phyloP scores from a whole-genome alignment of 1,284 basidiomycete species.

The Ustilago shanxiensis region DNA sequence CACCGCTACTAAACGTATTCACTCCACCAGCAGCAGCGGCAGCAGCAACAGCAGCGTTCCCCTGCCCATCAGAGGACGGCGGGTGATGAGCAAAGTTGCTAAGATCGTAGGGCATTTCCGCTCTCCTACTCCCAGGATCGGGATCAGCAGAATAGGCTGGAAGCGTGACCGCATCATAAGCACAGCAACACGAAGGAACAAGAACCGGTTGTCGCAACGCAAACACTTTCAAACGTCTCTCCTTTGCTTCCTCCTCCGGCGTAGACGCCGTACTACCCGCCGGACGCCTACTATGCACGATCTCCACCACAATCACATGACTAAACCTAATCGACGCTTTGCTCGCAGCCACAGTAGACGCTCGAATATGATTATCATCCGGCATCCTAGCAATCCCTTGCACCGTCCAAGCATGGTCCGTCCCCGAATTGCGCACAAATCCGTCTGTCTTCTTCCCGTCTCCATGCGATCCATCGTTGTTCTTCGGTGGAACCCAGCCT shows the following conservation, averaged over 20 bases:
- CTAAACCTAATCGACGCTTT: slow-evolving; percentile 63
- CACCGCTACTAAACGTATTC: neutral
- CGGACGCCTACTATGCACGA: slow-evolving; percentile 62
- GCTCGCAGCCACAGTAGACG: slow-evolving; percentile 61
- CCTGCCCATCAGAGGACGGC: slow-evolving; percentile 8
- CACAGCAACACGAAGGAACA: slow-evolving; percentile 67
- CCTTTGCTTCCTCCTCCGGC: slow-evolving; percentile 43
- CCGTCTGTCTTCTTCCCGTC: slow-evolving; percentile 65
- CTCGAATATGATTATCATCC: slow-evolving; percentile 67
- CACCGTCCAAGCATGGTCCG: slow-evolving; percentile 66
- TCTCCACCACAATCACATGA: slow-evolving; percentile 67
- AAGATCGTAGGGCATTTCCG: slow-evolving; percentile 61
- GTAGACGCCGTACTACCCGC: slow-evolving; percentile 24
- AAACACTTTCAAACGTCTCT: slow-evolving; percentile 67
- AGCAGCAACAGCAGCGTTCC: neutral
- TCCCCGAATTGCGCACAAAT: slow-evolving; percentile 57
- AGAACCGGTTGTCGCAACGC: slow-evolving; percentile 65
- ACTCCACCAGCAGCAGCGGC: neutral
- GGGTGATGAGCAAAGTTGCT: slow-evolving; percentile 33
- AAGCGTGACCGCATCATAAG: slow-evolving; percentile 67
- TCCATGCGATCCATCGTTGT: slow-evolving; percentile 59
- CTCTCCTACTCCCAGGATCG: slow-evolving; percentile 30
- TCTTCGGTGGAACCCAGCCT: slow-evolving; percentile 65
- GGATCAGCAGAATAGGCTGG: slow-evolving; percentile 60
- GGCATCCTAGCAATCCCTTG: slow-evolving; percentile 68